These are phyloP conservation scores for Citrullus colocynthis DNA, from an alignment of 306 rosid genomes.

Conservation along the genomic window DNA sequence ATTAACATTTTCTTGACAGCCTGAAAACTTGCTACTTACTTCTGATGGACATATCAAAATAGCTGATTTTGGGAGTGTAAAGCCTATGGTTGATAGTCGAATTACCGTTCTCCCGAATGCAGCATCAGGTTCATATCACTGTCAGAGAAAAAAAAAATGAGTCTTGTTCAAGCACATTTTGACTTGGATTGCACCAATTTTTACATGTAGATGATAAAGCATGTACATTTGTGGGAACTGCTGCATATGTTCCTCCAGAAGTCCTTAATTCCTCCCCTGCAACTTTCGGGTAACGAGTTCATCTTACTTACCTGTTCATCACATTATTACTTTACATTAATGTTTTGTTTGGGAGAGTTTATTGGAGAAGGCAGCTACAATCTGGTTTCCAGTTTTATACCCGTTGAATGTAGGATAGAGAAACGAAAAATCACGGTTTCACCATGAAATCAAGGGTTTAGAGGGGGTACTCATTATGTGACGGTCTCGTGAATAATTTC, in stretches of 20 bases:
- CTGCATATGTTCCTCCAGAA: slow-evolving; percentile 99
- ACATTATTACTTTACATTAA: not conserved
- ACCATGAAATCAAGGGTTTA: not conserved
- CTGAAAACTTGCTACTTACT: slow-evolving; percentile 92
- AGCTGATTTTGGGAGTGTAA: slow-evolving; percentile 98
- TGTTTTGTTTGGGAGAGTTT: not conserved
- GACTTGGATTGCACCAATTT: not conserved
- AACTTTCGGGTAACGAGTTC: slow-evolving; percentile 70
- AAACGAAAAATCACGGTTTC: not conserved
- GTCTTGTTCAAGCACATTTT: slow-evolving; percentile 7
- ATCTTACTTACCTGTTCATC: not conserved
- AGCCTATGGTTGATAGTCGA: slow-evolving; percentile 91
- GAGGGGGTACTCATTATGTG: not conserved
- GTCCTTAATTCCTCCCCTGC: slow-evolving; percentile 99
- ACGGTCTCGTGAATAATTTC: not conserved
- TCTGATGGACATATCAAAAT: slow-evolving; percentile 83
- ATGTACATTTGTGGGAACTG: slow-evolving; percentile 99
- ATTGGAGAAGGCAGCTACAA: not conserved
- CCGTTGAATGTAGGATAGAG: not conserved
- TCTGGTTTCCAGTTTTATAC: not conserved
- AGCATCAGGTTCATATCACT: slow-evolving; percentile 51
- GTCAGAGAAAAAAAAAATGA: not conserved
- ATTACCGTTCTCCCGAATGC: slow-evolving; percentile 99
- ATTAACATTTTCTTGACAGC: slow-evolving; percentile 50
- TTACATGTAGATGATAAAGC: slow-evolving; percentile 74